Base-by-base conservation (phyloP, 257 asterid species). In the Striga asiatica region DNA sequence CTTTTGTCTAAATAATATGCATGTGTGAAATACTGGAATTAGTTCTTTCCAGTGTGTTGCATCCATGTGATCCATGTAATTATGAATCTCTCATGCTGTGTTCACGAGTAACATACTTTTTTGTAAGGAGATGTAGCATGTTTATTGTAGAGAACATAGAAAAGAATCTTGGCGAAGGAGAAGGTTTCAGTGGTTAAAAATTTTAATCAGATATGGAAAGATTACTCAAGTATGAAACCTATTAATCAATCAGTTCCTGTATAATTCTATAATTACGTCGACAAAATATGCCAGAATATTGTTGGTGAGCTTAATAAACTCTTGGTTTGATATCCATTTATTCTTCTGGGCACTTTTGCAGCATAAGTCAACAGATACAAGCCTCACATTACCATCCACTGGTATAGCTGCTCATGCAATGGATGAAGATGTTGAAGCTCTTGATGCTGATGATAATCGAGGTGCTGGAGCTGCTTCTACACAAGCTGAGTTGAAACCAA, bases 401-500 rank as follows among this genome's bases (percentile, higher is more conserved):
- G 75, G 93, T 72, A 74, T 82, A 74, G 96, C 95, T 37, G 95
- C 95, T 59, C 81, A 84, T 72, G 94, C 87, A 19, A 28, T 58
- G 31, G 93, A 91, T 71, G 94, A 84, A 51, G 89, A 73, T 14
- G 77, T 68, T 46, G 95, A 85, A 67, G 73, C 68, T 62, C 77
- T 64, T 38, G 95, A 80, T 62, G 62, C 42, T 18, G 77, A 77
- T 50, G 92, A 83, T 59, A 83, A 56, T 65, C 88, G 54, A 17
- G 73, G 13, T 43, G 54, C 35, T 65, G 69, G 55, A 54, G 67
- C 61, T 45, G 42, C 66, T 42, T n/a, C 69, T 32, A 47, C 59
- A 29, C 67, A 43, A 63, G 39, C 63, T 50, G 75, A 59, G 63
- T 49, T 56, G 20, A 85, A 69, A 37, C 66, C 21, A 51, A 32